phyloP scores from a whole-genome alignment of 257 asterid genomes.

The Dorcoceras hygrometricum region DNA sequence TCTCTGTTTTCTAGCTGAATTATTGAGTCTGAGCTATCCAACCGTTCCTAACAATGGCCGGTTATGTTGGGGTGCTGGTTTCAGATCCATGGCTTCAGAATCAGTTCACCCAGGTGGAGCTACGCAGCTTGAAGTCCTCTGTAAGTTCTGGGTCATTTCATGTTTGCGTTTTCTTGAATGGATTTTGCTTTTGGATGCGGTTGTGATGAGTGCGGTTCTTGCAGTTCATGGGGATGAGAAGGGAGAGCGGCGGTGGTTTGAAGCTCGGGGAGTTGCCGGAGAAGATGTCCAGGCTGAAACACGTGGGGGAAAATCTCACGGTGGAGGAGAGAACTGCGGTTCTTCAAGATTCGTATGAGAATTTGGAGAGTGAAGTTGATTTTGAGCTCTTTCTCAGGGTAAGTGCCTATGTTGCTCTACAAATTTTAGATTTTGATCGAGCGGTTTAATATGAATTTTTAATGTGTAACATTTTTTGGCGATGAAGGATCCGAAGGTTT shows the following conservation, averaged over 20 bases:
- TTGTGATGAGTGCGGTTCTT: conserved; percentile 24
- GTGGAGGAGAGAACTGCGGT: conserved; percentile 71
- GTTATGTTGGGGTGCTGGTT: conserved; percentile 70
- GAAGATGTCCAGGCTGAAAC: conserved; percentile 81
- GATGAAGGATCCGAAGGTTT: neutral
- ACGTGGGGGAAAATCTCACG: conserved; percentile 79
- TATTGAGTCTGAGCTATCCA: neutral
- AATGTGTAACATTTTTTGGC: neutral
- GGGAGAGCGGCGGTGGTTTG: conserved; percentile 64
- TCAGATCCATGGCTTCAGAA: conserved; percentile 99
- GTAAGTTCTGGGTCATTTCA: conserved; percentile 36
- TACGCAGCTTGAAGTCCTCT: conserved; percentile 72
- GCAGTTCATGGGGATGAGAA: conserved; percentile 73
- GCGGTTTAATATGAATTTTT: conserved; percentile 7
- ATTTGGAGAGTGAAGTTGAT: conserved; percentile 74
- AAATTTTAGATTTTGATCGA: conserved; percentile 20
- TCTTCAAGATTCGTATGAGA: conserved; percentile 61
- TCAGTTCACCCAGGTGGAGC: conserved; percentile 94
- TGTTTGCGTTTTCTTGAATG: neutral
- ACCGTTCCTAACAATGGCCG: conserved; percentile 52
- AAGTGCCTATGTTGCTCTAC: conserved; percentile 17
- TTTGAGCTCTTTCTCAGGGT: conserved; percentile 93
- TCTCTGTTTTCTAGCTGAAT: conserved; percentile 2
- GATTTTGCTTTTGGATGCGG: conserved; percentile 16
- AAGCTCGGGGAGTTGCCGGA: conserved; percentile 75